Evolutionary conservation across 192 early-diverging fungal species (phyloP), one percentile per base, ranked within the genome.

Genomic region (Backusella psychrophila): DNA sequence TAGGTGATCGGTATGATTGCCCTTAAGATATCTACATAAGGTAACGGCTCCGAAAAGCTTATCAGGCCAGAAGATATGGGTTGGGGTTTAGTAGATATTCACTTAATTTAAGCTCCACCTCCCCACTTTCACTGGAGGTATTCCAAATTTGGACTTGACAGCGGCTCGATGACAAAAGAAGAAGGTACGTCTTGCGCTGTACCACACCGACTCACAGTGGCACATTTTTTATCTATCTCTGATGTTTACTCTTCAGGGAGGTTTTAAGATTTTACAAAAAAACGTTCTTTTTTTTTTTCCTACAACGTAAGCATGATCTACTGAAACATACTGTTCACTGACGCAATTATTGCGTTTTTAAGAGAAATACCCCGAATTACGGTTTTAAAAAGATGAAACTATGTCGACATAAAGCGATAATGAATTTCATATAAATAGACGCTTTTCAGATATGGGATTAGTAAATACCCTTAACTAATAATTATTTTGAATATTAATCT

Each of bases 91-190:
- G 21, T 63, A 63, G 14, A 4, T 23, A 26, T 4, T 63, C 3
- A 3, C 12, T 29, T 26, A 29, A 63, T 63, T 63, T 63, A 63
- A 63, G 23, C 56, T 63, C 56, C 56, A 26, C 56, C 14, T 63
- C 26, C 56, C 56, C 56, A 63, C 23, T 26, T 23, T 29, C 21
- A 11, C 11, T 63, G 56, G 56, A 63, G 9, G 26, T 4, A 14
- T 12, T 63, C 56, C 56, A 63, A 63, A 63, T 63, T 63, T 63
- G 56, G 56, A 63, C 56, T 63, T 63, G 56, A 63, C 56, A 63
- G 56, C 56, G 56, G 56, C 23, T 63, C 56, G 23, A 6, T 63
- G 2, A 63, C 56, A 63, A 63, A 63, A 63, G 26, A 29, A 29
- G 56, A 63, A 63, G 12, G 56, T 63, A 8, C 23, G 2, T 63